These are phyloP conservation scores for Amauroascus niger DNA, from an alignment of 2,329 filamentous ascomycete species.

Conservation along the genomic window DNA sequence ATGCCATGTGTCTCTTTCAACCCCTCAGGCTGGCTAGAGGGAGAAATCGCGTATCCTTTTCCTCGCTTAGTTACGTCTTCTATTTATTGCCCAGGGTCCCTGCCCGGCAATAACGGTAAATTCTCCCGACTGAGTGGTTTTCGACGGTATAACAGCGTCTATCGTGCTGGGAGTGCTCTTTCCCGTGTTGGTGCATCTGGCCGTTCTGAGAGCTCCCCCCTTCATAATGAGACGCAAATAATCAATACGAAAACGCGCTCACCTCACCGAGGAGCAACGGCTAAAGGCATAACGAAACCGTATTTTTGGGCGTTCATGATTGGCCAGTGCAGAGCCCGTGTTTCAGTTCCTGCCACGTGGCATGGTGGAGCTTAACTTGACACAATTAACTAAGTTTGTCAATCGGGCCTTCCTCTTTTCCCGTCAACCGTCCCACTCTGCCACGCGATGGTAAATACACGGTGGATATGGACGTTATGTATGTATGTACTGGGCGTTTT, in stretches of 20 bases:
- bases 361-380: conserved; percentile 7
- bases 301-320: neutral
- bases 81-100: too few relatives aligned
- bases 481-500: too few relatives aligned
- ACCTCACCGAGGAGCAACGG: neutral
- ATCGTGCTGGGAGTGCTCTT: neutral
- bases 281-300: neutral
- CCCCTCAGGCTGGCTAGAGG: too few relatives aligned
- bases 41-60: too few relatives aligned
- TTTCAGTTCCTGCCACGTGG: conserved; percentile 10
- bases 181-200: neutral
- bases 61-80: too few relatives aligned
- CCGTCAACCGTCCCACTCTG: conserved; percentile 6
- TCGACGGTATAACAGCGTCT: neutral
- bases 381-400: neutral
- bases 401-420: too few relatives aligned
- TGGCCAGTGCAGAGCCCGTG: neutral
- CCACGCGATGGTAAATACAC: conserved; percentile 1
- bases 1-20: too few relatives aligned
- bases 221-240: neutral
- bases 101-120: neutral
- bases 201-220: too few relatives aligned
- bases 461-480: too few relatives aligned
- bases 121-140: neutral
- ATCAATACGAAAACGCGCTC: neutral